Percentiles rank a stretch among this genome's conserved stretches.
Conservation (phyloP, 139 green algal species). For the Micromonas commoda region DNA sequence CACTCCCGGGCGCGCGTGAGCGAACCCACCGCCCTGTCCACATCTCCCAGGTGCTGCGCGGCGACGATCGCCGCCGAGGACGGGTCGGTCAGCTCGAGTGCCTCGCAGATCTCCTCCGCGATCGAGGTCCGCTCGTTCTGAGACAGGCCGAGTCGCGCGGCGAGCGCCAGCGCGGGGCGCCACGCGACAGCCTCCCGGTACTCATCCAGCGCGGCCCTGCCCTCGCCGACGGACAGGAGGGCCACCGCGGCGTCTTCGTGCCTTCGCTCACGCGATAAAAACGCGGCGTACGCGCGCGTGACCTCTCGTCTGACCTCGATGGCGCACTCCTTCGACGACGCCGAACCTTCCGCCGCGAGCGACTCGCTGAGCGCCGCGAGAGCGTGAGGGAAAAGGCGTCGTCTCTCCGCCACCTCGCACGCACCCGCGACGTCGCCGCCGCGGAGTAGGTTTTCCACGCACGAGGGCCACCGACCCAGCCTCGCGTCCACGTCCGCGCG, state of each 20-base stretch:
- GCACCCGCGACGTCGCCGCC: slow-evolving; percentile 25
- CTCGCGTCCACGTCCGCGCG: neutral
- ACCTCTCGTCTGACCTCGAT: neutral
- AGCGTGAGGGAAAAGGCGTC: slow-evolving; percentile 9
- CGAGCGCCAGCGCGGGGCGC: slow-evolving; percentile 64
- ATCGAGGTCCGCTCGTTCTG: slow-evolving; percentile 36
- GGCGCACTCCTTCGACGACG: neutral
- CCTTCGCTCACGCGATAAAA: slow-evolving; percentile 41
- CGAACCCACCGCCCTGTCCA: slow-evolving; percentile 54
- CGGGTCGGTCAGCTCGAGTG: slow-evolving; percentile 44
- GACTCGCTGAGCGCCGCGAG: neutral
- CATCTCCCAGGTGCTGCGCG: slow-evolving; percentile 55
- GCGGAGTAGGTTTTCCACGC: neutral
- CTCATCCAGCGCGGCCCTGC: slow-evolving; percentile 38
- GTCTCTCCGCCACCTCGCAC: slow-evolving; percentile 33
- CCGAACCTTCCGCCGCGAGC: neutral
- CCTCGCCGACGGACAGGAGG: slow-evolving; percentile 9
- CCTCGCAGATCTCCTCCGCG: slow-evolving; percentile 56
- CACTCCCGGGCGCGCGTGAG: slow-evolving; percentile 49
- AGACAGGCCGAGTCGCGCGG: slow-evolving; percentile 45
- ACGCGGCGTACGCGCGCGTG: neutral
- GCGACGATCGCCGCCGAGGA: slow-evolving; percentile 56
- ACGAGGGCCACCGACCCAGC: neutral
- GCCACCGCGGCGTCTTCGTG: slow-evolving; percentile 51
- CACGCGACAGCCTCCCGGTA: slow-evolving; percentile 65